Conservation (phyloP, 2,329 filamentous ascomycete genomes). For the Pseudocercospora crystallina region DNA sequence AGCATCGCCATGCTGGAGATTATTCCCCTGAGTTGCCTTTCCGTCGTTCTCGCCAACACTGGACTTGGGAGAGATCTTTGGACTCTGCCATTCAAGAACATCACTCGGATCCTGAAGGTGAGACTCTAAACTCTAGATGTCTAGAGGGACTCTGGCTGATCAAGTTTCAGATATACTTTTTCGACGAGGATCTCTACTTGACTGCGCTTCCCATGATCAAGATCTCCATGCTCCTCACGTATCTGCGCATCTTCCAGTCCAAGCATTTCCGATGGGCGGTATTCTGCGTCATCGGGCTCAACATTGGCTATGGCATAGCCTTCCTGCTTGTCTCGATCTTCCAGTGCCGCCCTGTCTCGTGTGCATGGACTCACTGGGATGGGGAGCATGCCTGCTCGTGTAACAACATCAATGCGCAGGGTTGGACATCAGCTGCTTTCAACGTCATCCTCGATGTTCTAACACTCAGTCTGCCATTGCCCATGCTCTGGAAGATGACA, state of each 20-base stretch:
- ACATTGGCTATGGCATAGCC: slow-evolving; percentile 15
- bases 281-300: slow-evolving; percentile 17
- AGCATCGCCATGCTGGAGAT: slow-evolving; percentile 17
- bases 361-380: slow-evolving; percentile 20
- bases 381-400: slow-evolving; percentile 14
- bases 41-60: slow-evolving; percentile 15
- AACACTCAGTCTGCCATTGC: slow-evolving; percentile 23
- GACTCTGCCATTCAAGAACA: slow-evolving; percentile 20
- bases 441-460: slow-evolving; percentile 25
- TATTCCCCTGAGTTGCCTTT: slow-evolving; percentile 12
- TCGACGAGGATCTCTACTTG: slow-evolving; percentile 21
- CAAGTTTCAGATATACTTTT: slow-evolving; percentile 13
- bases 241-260: slow-evolving; percentile 24
- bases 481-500: slow-evolving; percentile 21
- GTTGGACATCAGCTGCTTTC: slow-evolving; percentile 20
- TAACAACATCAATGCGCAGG: slow-evolving; percentile 24
- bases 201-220: slow-evolving; percentile 19
- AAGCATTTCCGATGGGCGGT: slow-evolving; percentile 12
- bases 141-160: background rate
- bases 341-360: slow-evolving; percentile 17
- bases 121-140: background rate
- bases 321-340: slow-evolving; percentile 22
- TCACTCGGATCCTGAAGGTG: slow-evolving; percentile 18
- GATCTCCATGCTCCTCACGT: slow-evolving; percentile 20
- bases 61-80: slow-evolving; percentile 28